A percentile compares a stretch with the other conserved stretches of the same genome.
These are phyloP conservation scores for Linum trigynum DNA, from an alignment of 345 rosid species.

Conservation along the genomic window DNA sequence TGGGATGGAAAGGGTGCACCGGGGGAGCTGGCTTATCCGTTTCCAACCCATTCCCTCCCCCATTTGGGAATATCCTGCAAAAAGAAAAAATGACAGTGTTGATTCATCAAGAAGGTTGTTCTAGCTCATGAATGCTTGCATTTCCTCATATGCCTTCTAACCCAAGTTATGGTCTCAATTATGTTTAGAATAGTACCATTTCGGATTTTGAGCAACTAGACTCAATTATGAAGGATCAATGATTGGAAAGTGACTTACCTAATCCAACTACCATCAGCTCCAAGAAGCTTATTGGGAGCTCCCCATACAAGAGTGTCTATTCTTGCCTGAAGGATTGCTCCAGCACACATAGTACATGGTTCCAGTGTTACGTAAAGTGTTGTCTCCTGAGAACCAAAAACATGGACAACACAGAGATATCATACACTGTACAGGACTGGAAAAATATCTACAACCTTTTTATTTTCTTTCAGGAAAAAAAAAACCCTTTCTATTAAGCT, in stretches of 20 bases:
- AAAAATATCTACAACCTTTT: too few species aligned
- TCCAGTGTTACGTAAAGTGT: constrained; percentile 92
- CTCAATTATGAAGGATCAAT: too few species aligned
- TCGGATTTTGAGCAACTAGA: too few species aligned
- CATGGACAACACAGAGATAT: not conserved
- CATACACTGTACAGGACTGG: not conserved
- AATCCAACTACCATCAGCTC: constrained; percentile 98
- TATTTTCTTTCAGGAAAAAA: too few species aligned
- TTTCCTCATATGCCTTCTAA: too few species aligned
- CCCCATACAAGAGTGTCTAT: constrained; percentile 89
- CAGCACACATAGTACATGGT: constrained; percentile 98
- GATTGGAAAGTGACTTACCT: constrained; percentile 31
- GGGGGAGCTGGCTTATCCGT: constrained; percentile 68
- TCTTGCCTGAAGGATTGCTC: constrained; percentile 96
- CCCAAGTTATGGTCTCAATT: too few species aligned
- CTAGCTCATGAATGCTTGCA: too few species aligned
- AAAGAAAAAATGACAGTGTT: not conserved
- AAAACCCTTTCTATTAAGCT: too few species aligned
- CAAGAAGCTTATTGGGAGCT: constrained; percentile 97
- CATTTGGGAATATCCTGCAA: constrained; percentile 68
- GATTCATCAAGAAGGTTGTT: not conserved
- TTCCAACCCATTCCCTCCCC: constrained; percentile 30
- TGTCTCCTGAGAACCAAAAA: constrained; percentile 40
- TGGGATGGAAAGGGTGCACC: constrained; percentile 89
- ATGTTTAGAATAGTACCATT: too few species aligned